Percentiles rank a stretch among this genome's conserved stretches.
phyloP scores from a whole-genome alignment of 164 flowering plant genomes.

The Warburgia ugandensis region DNA sequence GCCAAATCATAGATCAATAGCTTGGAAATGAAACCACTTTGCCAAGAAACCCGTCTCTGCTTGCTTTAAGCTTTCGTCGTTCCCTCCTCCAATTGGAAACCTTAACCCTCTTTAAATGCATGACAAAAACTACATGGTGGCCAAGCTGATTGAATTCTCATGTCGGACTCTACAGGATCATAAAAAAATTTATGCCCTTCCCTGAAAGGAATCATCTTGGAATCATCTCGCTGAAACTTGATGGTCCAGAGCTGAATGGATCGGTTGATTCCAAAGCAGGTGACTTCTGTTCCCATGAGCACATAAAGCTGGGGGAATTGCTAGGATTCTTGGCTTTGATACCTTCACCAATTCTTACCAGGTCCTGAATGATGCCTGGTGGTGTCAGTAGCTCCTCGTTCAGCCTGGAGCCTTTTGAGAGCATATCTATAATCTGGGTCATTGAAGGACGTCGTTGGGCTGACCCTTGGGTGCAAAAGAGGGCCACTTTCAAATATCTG shows the following conservation, averaged over 20 bases:
- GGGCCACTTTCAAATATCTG: conserved; percentile 61
- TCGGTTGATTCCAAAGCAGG: background rate
- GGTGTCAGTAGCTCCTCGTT: conserved; percentile 57
- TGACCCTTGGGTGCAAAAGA: conserved; percentile 73
- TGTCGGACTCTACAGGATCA: too few relatives aligned
- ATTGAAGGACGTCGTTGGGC: conserved; percentile 59
- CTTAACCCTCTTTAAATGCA: too few relatives aligned
- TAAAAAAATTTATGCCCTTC: too few relatives aligned
- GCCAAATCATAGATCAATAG: too few relatives aligned
- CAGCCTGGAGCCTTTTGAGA: conserved; percentile 43
- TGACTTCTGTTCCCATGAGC: background rate
- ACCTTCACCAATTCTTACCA: conserved; percentile 5
- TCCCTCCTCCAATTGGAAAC: too few relatives aligned
- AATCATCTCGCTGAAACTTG: conserved; percentile 2
- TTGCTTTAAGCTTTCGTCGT: too few relatives aligned
- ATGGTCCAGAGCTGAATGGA: background rate
- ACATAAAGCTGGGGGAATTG: background rate
- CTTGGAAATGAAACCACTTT: too few relatives aligned
- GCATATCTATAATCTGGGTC: conserved; percentile 71
- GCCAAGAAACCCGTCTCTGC: too few relatives aligned
- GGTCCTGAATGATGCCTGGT: conserved; percentile 52
- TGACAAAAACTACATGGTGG: too few relatives aligned
- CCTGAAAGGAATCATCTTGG: conserved; percentile 13
- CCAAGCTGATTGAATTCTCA: too few relatives aligned
- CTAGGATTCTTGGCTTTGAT: background rate